Evolutionary conservation across 371 early-diverging fungal species (phyloP), one percentile per base, ranked within the genome.

Genomic region (Apophysomyces elegans): DNA sequence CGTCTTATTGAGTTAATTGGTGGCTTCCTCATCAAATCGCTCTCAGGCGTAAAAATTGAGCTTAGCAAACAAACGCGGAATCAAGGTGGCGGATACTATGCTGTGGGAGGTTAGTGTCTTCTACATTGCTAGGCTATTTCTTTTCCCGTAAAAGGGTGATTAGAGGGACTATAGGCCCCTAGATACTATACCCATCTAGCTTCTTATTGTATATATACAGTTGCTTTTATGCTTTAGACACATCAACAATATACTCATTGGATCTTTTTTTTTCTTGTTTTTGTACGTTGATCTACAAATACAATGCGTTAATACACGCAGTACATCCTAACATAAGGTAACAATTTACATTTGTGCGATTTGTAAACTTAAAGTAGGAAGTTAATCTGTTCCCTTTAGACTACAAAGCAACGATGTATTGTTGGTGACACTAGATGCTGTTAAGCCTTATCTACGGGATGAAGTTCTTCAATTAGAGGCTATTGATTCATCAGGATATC

Each of bases 81-180:
- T 21, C 69, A 76, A 50, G 68, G 75, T 16, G 70, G 73, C 44
- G 85, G 81, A 8, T 82, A 73, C 62, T 39, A 77, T 36, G 77
- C 79, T 13, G 73, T 74, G 44, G 75, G 79, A 84, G 83, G 83
- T 87, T 77, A 79, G 79, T 72, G 63, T 44, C 57, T 68, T 50
- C 41, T 62, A 26, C 67, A 63, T 46, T 56, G 46, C 46, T 26
- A 16, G 37, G 36, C 26, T 37, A 6, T 60, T 21, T 32, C 37
- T 8, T 39, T 44, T 16, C 39, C 21, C 38, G 41, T 56, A 13
- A n/a, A 35, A 35, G 14, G 47, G 37, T 35, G 37, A 63, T n/a
- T 64, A 12, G 35, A 60, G 12, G 38, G 14, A 11, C 41, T 8
- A 13, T 41, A n/a, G 5, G 5, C 11, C 54, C 32, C 32, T 5